phyloP scores from a whole-genome alignment of 169 alveolate genomes.

The Plasmodium gonderi region DNA sequence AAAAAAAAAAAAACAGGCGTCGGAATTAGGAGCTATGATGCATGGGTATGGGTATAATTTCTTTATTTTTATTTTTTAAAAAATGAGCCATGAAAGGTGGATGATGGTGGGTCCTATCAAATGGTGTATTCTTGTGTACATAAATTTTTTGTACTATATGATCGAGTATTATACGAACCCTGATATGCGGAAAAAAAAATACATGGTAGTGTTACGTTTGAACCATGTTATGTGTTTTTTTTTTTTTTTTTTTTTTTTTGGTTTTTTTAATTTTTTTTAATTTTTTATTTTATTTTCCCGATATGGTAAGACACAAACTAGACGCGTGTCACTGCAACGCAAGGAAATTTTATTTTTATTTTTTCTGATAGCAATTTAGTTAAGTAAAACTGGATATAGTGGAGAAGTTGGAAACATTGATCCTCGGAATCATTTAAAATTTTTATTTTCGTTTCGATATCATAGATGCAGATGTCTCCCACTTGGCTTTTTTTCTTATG shows the following conservation, averaged over 20 bases:
- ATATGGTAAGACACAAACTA: no score
- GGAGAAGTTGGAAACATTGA: neutral
- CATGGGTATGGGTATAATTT: no score
- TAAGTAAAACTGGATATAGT: slow-evolving; percentile 11
- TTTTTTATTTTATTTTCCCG: neutral
- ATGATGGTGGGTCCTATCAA: no score
- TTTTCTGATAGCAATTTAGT: neutral
- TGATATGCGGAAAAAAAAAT: no score
- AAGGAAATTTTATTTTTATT: neutral
- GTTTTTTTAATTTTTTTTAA: neutral
- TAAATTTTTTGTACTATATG: no score
- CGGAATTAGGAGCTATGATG: neutral
- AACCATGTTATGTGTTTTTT: neutral
- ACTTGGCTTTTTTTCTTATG: neutral
- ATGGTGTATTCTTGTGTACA: no score
- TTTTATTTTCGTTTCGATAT: slow-evolving; percentile 24
- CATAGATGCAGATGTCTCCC: neutral
- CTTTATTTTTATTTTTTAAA: no score
- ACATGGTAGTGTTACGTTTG: neutral
- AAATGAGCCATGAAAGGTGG: no score
- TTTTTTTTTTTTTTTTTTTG: neutral
- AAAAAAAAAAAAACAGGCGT: neutral
- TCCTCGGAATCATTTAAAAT: slow-evolving; percentile 35
- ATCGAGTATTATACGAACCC: no score
- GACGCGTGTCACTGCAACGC: neutral